Conservation (phyloP, 2,329 filamentous ascomycete genomes). For the Cladophialophora psammophila region DNA sequence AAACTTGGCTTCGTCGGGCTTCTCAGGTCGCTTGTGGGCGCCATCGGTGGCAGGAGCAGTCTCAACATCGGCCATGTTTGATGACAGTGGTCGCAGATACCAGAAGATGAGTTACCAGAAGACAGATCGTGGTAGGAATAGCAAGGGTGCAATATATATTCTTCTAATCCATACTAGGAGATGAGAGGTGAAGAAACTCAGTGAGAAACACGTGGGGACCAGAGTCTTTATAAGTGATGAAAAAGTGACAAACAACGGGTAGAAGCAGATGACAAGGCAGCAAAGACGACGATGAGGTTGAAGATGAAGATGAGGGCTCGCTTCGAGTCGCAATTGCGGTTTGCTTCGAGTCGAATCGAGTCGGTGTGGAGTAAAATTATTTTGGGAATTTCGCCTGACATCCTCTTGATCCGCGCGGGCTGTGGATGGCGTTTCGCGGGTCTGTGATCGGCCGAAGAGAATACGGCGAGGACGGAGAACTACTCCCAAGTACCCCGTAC, state of each 20-base stretch:
- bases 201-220: slow-evolving; percentile 1
- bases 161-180: slow-evolving; percentile 34
- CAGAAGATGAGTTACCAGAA: slow-evolving; percentile 23
- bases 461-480: neutral
- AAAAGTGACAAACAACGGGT: neutral
- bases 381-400: neutral
- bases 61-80: slow-evolving; percentile 48
- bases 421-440: neutral
- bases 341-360: neutral
- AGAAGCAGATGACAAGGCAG: neutral
- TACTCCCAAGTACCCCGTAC: too few species aligned
- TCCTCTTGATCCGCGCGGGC: neutral
- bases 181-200: slow-evolving; percentile 15
- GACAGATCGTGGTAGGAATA: slow-evolving; percentile 26
- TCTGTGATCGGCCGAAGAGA: neutral
- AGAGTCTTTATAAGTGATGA: neutral
- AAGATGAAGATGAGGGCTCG: neutral
- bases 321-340: neutral
- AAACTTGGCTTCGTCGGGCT: slow-evolving; percentile 85
- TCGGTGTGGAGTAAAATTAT: slow-evolving; percentile 11
- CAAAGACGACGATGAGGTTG: neutral
- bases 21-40: slow-evolving; percentile 70
- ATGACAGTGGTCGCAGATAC: slow-evolving; percentile 10
- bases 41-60: slow-evolving; percentile 47
- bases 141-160: slow-evolving; percentile 20